phyloP scores from a whole-genome alignment of 2,329 filamentous ascomycete genomes.

The Penicillium thymicola region DNA sequence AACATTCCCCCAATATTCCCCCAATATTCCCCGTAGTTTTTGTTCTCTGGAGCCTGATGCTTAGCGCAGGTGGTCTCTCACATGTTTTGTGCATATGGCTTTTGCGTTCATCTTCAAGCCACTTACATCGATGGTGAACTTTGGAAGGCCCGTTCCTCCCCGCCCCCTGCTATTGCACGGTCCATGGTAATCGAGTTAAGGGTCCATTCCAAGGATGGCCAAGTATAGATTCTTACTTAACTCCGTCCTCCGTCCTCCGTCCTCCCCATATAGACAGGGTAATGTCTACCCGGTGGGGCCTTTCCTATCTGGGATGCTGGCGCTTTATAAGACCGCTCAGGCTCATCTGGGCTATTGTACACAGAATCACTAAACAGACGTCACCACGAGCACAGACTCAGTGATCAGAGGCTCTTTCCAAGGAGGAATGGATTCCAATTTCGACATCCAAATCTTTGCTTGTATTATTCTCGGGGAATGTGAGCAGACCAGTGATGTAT shows the following conservation, averaged over 20 bases:
- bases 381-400: neutral
- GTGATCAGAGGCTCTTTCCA: neutral
- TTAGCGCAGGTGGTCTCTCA: neutral
- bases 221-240: neutral
- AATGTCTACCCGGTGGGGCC: neutral
- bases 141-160: neutral
- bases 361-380: neutral
- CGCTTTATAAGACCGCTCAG: neutral
- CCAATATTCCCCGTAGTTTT: neutral
- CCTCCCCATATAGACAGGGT: neutral
- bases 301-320: neutral
- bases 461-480: neutral
- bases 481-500: neutral
- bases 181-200: neutral
- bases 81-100: neutral
- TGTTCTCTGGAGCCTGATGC: neutral
- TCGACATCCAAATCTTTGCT: neutral
- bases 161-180: neutral
- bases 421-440: neutral
- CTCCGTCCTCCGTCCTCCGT: neutral
- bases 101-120: neutral
- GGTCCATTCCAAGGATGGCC: no score
- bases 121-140: conserved; percentile 4
- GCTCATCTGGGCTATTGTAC: neutral
- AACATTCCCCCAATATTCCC: no score